Base-by-base conservation (phyloP, 1,139 yeast genomes). In the Geotrichum histeridarum region DNA sequence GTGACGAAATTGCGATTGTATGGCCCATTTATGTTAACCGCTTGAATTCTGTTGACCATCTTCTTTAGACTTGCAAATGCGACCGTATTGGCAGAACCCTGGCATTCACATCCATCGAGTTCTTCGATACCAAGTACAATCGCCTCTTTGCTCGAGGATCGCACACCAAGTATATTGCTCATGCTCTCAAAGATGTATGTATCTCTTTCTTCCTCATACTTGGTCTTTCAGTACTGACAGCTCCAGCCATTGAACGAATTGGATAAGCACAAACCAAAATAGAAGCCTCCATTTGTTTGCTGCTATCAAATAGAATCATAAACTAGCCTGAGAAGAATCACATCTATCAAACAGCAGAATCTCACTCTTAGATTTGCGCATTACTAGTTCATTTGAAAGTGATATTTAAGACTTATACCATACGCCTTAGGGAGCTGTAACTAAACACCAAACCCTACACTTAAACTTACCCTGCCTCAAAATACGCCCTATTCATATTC, bases 151-250 rank as follows among this genome's bases (percentile, higher is more conserved):
- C 78, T 8, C 62, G 76, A 8, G 78, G 78, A 5, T 68, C 72
- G 31, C 78, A 74, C 59, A 74, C 78, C 9, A 74, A 74, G 61
- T 72, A 71, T 58, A 65, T 74, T 46, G 68, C 71, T 9, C 63
- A 61, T 33, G 77, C 77, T 2, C 55, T 63, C 53, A 67, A 64
- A 39, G 71, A 73, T 55, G 73, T 68, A 57, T 62, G 72, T 59
- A 43, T 30, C 15, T 14, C n/a, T 5, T 15, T n/a, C 27, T 11
- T 9, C 11, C 17, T 12, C 6, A 4, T 42, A 2, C 36, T 14
- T 33, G 8, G 15, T 7, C 4, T n/a, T 32, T 43, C 8, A n/a
- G n/a, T n/a, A 42, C 54, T 5, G 31, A n/a, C 14, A 3, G 31
- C 7, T 11, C 18, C n/a, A 56, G 59, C 56, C 59, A 11, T 46